Evolutionary conservation across 345 rosid species (phyloP).

Genomic region (Ceriops zippeliana): DNA sequence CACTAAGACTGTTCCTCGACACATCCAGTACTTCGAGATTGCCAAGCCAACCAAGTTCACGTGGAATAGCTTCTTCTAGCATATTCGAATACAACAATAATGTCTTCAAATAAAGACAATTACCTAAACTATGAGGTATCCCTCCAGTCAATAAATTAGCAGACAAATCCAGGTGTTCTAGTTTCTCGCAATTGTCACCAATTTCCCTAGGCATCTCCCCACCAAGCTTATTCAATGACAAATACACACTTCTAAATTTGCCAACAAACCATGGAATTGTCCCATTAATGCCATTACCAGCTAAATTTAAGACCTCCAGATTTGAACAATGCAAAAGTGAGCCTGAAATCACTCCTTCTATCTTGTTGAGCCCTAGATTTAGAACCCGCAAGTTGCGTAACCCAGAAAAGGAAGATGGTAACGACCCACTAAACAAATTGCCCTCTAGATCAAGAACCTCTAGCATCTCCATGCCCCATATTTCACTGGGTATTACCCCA

Average conservation of each 20-base stretch:
- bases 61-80: constrained; percentile 28
- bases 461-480: constrained; percentile 29
- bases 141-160: not conserved
- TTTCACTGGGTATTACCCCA: constrained; percentile 29
- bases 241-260: constrained; percentile 30
- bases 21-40: constrained; percentile 31
- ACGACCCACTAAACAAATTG: constrained; percentile 27
- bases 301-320: constrained; percentile 32
- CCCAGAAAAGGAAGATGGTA: constrained; percentile 23
- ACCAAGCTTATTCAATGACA: constrained; percentile 30
- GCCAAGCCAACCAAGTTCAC: constrained; percentile 25
- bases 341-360: constrained; percentile 25
- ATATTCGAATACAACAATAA: constrained; percentile 34
- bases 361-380: constrained; percentile 36
- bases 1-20: constrained; percentile 27
- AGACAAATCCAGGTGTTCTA: not conserved
- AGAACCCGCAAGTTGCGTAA: constrained; percentile 24
- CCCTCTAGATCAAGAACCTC: constrained; percentile 37
- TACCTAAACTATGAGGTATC: not conserved
- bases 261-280: constrained; percentile 21
- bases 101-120: constrained; percentile 9
- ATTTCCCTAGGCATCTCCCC: constrained; percentile 28
- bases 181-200: constrained; percentile 7
- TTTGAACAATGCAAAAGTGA: constrained; percentile 13
- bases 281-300: constrained; percentile 30